Evolutionary conservation across 352 stramenopile species (phyloP).

Genomic region (Globisporangium yorkense): DNA sequence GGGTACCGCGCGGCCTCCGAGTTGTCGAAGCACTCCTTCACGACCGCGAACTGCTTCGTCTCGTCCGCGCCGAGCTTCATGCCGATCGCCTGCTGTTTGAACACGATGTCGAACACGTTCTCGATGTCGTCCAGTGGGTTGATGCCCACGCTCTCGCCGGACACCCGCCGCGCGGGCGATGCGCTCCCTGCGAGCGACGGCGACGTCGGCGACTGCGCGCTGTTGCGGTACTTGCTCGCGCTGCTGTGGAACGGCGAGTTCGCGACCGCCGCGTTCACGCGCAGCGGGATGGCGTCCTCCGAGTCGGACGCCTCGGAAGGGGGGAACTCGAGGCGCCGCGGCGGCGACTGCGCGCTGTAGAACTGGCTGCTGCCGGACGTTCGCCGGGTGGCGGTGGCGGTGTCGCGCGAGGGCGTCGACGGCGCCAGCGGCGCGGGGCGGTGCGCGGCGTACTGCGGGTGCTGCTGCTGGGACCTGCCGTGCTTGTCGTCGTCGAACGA

Average conservation of each 20-base stretch:
- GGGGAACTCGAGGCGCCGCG: conserved; percentile 15
- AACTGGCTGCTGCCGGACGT: conserved; percentile 4
- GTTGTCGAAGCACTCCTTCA: conserved; percentile 79
- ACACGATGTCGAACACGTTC: conserved; percentile 81
- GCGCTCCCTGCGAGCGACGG: conserved; percentile 16
- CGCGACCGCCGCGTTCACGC: conserved; percentile 14
- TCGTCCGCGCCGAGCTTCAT: conserved; percentile 78
- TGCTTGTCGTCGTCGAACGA: conserved; percentile 38
- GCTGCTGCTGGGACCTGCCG: conserved; percentile 6
- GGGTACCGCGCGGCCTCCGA: conserved; percentile 67
- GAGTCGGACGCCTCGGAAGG: conserved; percentile 37
- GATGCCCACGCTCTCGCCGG: too few relatives aligned
- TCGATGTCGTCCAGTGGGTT: conserved; percentile 59
- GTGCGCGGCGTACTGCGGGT: conserved; percentile 4
- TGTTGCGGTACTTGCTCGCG: conserved; percentile 1
- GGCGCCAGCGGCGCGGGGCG: conserved; percentile 5
- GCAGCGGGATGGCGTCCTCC: conserved; percentile 22
- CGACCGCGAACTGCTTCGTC: conserved; percentile 62
- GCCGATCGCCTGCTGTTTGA: conserved; percentile 80
- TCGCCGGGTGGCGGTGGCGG: neutral
- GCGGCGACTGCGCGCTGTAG: conserved; percentile 5
- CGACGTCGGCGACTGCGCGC: conserved; percentile 12
- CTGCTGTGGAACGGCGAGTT: conserved; percentile 10
- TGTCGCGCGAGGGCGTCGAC: conserved; percentile 3
- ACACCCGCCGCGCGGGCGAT: conserved; percentile 17